Percentiles rank a stretch among this genome's conserved stretches.
These are phyloP conservation scores for Dendrocalamus sinicus DNA, from an alignment of 176 grass and related monocot species.

Conservation along the genomic window DNA sequence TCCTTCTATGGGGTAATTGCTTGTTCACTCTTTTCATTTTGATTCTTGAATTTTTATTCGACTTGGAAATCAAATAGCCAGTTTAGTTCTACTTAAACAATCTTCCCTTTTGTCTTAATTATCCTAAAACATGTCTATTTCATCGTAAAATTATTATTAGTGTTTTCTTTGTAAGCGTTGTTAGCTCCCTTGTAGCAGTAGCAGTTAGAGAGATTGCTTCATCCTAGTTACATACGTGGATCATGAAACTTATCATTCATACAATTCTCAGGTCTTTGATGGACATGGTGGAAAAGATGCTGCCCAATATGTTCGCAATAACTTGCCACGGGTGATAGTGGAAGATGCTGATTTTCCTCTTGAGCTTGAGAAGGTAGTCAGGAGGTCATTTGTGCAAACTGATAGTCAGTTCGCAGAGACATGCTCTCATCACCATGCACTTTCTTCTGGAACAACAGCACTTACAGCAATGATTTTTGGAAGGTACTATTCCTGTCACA, in stretches of 20 bases:
- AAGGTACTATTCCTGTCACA: constrained; percentile 55
- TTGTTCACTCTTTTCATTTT: constrained; percentile 19
- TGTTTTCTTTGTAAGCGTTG: background rate
- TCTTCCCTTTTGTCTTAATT: background rate
- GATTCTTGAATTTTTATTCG: background rate
- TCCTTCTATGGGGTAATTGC: constrained; percentile 90
- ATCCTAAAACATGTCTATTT: background rate
- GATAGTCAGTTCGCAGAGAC: constrained; percentile 78
- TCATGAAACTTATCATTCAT: constrained; percentile 14
- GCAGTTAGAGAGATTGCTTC: background rate
- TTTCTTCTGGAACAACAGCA: constrained; percentile 88
- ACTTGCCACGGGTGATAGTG: constrained; percentile 82
- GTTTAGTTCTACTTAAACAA: background rate
- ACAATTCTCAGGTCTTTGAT: constrained; percentile 73
- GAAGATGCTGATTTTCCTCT: constrained; percentile 94
- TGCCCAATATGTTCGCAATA: constrained; percentile 89
- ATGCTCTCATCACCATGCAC: constrained; percentile 47
- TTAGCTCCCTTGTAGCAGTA: background rate
- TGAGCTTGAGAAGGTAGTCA: constrained; percentile 79
- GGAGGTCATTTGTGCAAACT: constrained; percentile 81
- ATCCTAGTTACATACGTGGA: background rate
- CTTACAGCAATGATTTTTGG: constrained; percentile 94
- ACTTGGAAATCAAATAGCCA: background rate
- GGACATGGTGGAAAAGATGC: constrained; percentile 96
- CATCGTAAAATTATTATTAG: background rate